Evolutionary conservation across 2,329 filamentous ascomycete genomes (phyloP).

Genomic region (Talaromyces sp.): DNA sequence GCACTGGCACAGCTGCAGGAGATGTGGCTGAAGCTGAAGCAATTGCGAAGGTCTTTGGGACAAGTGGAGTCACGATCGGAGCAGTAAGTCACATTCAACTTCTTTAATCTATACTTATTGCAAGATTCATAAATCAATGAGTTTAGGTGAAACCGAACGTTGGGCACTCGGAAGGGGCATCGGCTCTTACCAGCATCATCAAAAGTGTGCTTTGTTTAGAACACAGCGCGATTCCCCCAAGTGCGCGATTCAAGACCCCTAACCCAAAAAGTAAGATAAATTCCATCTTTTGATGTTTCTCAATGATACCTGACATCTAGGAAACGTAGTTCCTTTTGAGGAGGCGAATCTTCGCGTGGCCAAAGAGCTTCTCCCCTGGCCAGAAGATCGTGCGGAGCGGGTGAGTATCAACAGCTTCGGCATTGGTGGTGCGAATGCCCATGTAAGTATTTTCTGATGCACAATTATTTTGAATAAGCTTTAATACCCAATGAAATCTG

Average conservation of each 20-base stretch:
- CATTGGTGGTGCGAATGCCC: conserved; percentile 24
- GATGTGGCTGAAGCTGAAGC: conserved; percentile 10
- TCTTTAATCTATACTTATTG: no score
- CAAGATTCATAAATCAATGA: no score
- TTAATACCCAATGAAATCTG: background rate
- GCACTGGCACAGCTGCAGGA: conserved; percentile 17
- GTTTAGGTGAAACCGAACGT: conserved; percentile 41
- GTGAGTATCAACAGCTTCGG: conserved; percentile 25
- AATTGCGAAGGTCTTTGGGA: conserved; percentile 6
- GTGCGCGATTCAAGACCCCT: conserved; percentile 31
- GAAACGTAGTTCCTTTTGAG: conserved; percentile 2
- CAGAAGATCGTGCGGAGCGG: conserved; percentile 5
- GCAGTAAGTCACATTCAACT: conserved; percentile 2
- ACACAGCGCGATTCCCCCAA: conserved; percentile 27
- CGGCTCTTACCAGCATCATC: conserved; percentile 48
- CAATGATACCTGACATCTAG: no score
- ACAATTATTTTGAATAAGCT: background rate
- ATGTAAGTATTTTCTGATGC: conserved; percentile 11
- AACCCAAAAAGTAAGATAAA: conserved; percentile 35
- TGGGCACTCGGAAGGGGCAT: conserved; percentile 51
- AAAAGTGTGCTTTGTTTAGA: conserved; percentile 50
- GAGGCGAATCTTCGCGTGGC: conserved; percentile 7
- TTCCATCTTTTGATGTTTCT: no score
- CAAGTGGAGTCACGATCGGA: conserved; percentile 6
- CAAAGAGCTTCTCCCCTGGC: conserved; percentile 8